phyloP scores from a whole-genome alignment of 768 basidiomycete genomes.

The Tephrocybe sp. region DNA sequence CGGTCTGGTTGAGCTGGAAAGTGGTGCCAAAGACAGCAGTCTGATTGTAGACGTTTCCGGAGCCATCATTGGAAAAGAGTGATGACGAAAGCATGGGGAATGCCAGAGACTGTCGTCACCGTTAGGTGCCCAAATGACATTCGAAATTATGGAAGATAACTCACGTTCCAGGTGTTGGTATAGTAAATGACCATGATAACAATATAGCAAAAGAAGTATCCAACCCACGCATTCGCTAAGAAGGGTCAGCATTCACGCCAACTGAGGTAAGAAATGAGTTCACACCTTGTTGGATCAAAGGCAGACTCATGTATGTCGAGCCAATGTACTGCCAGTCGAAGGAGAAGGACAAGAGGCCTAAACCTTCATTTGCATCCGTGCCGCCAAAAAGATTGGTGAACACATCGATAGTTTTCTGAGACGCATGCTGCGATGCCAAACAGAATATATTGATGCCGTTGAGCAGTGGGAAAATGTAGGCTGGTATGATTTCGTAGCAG shows the following conservation, averaged over 20 bases:
- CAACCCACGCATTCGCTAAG: slow-evolving; percentile 56
- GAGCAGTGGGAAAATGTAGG: slow-evolving; percentile 61
- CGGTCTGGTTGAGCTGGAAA: slow-evolving; percentile 53
- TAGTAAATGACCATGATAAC: slow-evolving; percentile 58
- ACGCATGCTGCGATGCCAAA: slow-evolving; percentile 49
- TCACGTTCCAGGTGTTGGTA: slow-evolving; percentile 58
- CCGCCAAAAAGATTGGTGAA: slow-evolving; percentile 71
- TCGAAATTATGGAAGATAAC: slow-evolving; percentile 11
- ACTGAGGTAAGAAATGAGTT: background rate
- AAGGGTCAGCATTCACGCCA: background rate
- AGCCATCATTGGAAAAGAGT: slow-evolving; percentile 53
- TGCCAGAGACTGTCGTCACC: slow-evolving; percentile 37
- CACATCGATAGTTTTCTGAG: slow-evolving; percentile 38
- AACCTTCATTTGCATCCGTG: slow-evolving; percentile 61
- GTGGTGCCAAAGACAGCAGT: slow-evolving; percentile 47
- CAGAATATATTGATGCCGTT: slow-evolving; percentile 63
- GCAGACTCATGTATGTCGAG: slow-evolving; percentile 48
- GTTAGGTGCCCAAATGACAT: background rate
- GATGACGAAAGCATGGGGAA: slow-evolving; percentile 63
- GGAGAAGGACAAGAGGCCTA: slow-evolving; percentile 58
- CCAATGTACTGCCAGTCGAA: slow-evolving; percentile 71
- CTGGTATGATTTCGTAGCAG: slow-evolving; percentile 48
- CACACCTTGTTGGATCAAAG: slow-evolving; percentile 54
- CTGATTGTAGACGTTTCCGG: slow-evolving; percentile 43
- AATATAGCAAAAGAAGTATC: slow-evolving; percentile 49